Conservation (phyloP, 331 rosid species). For the Quercus lobata region DNA sequence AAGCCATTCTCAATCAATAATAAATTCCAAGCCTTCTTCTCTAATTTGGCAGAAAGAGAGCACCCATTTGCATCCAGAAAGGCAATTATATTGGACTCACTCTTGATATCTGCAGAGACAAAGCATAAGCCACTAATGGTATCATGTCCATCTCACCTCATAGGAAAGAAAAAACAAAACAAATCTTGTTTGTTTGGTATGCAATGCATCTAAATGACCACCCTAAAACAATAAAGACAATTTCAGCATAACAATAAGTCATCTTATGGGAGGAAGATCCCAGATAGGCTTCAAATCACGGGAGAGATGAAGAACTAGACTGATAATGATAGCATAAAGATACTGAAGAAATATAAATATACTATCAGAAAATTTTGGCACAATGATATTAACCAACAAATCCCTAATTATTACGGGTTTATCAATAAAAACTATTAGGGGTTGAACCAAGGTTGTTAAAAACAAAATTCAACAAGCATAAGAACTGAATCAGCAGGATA, state of each 20-base stretch:
- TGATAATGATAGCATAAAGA: background rate
- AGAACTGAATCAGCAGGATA: background rate
- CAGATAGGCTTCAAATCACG: background rate
- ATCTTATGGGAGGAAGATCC: background rate
- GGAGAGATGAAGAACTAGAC: background rate
- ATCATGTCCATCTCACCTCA: background rate
- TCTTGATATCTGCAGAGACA: slow-evolving; percentile 56
- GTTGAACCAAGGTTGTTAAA: background rate
- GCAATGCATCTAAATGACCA: background rate
- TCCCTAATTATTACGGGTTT: too few species aligned
- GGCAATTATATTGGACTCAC: slow-evolving; percentile 63
- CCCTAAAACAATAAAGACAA: background rate
- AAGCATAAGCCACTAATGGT: slow-evolving; percentile 15
- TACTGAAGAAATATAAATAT: background rate
- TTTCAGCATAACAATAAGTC: background rate
- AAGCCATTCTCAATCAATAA: slow-evolving; percentile 21
- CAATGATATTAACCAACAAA: background rate
- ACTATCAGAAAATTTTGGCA: background rate
- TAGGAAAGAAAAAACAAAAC: background rate
- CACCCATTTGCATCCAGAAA: slow-evolving; percentile 23
- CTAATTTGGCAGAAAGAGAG: slow-evolving; percentile 18
- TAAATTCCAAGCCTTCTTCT: slow-evolving; percentile 23
- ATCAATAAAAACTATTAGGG: background rate
- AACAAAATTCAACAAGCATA: background rate
- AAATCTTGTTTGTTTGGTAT: background rate